Evolutionary conservation across 2,329 filamentous ascomycete species (phyloP).

Genomic region (Aspergillus texensis): DNA sequence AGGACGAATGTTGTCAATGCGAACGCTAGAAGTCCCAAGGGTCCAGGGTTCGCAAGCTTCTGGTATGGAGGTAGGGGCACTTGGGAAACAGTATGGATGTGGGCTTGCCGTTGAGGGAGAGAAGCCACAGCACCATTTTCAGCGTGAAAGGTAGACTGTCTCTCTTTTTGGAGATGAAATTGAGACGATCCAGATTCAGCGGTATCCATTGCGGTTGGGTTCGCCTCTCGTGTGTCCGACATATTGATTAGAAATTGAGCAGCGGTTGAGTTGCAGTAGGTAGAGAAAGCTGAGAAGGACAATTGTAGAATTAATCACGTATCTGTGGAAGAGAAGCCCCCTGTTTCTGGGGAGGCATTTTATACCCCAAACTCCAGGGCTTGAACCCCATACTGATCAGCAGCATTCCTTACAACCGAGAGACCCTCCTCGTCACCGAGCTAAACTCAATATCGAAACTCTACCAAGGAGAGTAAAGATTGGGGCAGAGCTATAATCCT

Average conservation of each 20-base stretch:
- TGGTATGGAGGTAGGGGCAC: slow-evolving; percentile 15
- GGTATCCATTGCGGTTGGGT: neutral
- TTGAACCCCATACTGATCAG: neutral
- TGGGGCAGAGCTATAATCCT: neutral
- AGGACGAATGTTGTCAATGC: slow-evolving; percentile 67
- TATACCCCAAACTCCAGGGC: neutral
- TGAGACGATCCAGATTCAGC: neutral
- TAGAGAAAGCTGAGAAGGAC: neutral
- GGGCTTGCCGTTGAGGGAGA: neutral
- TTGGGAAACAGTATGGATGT: slow-evolving; percentile 18
- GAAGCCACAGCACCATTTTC: neutral
- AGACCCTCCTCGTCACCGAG: neutral
- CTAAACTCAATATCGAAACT: neutral
- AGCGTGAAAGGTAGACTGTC: neutral
- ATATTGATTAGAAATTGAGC: neutral
- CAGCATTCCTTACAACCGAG: neutral
- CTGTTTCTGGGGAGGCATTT: neutral
- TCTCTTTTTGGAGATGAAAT: neutral
- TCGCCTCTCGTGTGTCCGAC: neutral
- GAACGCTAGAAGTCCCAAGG: slow-evolving; percentile 64
- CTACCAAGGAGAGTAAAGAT: neutral
- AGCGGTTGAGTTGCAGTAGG: neutral
- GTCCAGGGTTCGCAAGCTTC: slow-evolving; percentile 63
- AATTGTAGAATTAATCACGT: neutral
- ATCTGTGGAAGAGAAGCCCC: too few species aligned